A percentile compares a stretch with the other conserved stretches of the same genome.
These are phyloP conservation scores for Aspergillus ostianus DNA, from an alignment of 495 filamentous ascomycete species.

Conservation along the genomic window DNA sequence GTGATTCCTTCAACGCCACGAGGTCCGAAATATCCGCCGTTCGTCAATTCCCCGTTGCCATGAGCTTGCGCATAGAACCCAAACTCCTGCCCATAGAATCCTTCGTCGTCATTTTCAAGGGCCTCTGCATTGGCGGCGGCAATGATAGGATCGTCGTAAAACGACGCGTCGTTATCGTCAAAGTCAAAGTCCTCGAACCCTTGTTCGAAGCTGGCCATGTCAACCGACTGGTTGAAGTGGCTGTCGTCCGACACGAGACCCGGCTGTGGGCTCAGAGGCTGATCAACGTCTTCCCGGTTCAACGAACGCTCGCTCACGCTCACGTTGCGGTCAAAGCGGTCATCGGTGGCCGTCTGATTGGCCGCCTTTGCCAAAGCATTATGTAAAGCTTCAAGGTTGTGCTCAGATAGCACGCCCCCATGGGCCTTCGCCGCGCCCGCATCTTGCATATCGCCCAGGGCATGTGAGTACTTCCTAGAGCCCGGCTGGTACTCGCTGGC, in stretches of 20 bases:
- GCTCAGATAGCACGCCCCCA: conserved; percentile 49
- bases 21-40: conserved; percentile 90
- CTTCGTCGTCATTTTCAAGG: conserved; percentile 86
- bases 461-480: conserved; percentile 27
- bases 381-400: conserved; percentile 70
- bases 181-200: conserved; percentile 55
- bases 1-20: conserved; percentile 60
- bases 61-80: conserved; percentile 86
- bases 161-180: conserved; percentile 58
- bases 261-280: conserved; percentile 48
- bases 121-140: conserved; percentile 93
- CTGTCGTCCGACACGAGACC: conserved; percentile 47
- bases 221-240: conserved; percentile 42
- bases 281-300: conserved; percentile 36
- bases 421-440: conserved; percentile 32
- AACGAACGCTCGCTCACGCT: conserved; percentile 45
- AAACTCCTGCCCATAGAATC: conserved; percentile 94
- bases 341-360: conserved; percentile 67
- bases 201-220: conserved; percentile 39
- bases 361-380: conserved; percentile 78
- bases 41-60: conserved; percentile 54
- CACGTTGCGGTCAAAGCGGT: conserved; percentile 59
- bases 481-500: conserved; percentile 36
- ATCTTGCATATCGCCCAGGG: conserved; percentile 29
- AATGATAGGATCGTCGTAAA: conserved; percentile 84